phyloP scores from a whole-genome alignment of 129 eudicot species.

The Flaveria bidentis region DNA sequence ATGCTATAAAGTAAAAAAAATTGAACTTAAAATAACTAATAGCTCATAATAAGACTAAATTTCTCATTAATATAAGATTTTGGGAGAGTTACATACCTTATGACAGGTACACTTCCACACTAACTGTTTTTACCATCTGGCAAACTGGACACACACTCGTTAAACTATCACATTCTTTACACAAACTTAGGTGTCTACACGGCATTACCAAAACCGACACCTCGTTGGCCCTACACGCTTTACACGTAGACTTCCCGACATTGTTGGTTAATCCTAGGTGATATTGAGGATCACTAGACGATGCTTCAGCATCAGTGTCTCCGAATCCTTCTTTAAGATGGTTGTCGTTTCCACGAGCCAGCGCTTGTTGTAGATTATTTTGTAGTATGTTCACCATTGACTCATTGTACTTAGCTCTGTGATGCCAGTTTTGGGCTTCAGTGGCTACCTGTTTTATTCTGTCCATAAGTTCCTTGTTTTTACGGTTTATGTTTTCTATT shows the following conservation, averaged over 20 bases:
- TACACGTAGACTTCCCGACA: slow-evolving; percentile 50
- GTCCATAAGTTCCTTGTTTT: slow-evolving; percentile 71
- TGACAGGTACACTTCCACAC: slow-evolving; percentile 77
- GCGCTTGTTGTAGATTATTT: slow-evolving; percentile 76
- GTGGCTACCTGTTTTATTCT: slow-evolving; percentile 70
- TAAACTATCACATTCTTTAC: slow-evolving; percentile 78
- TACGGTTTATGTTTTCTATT: slow-evolving; percentile 74
- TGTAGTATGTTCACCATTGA: slow-evolving; percentile 70
- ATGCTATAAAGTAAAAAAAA: not conserved
- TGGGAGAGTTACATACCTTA: slow-evolving; percentile 33
- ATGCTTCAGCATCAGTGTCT: slow-evolving; percentile 76
- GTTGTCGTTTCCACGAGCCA: slow-evolving; percentile 55
- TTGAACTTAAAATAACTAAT: not conserved
- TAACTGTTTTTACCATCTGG: slow-evolving; percentile 63
- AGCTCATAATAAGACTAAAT: not conserved
- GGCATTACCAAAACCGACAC: slow-evolving; percentile 90
- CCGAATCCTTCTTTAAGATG: slow-evolving; percentile 86
- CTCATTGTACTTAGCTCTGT: slow-evolving; percentile 88
- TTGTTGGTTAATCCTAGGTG: slow-evolving; percentile 34
- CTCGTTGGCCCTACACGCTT: slow-evolving; percentile 62
- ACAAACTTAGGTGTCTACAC: slow-evolving; percentile 94
- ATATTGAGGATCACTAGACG: slow-evolving; percentile 57
- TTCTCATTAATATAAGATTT: slow-evolving; percentile 5
- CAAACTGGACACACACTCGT: slow-evolving; percentile 79
- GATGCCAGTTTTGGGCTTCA: slow-evolving; percentile 93